Percentiles rank a stretch among this genome's conserved stretches.
Evolutionary conservation across 371 early-diverging fungal species (phyloP).

Genomic region (Syncephalis plumigaleata): DNA sequence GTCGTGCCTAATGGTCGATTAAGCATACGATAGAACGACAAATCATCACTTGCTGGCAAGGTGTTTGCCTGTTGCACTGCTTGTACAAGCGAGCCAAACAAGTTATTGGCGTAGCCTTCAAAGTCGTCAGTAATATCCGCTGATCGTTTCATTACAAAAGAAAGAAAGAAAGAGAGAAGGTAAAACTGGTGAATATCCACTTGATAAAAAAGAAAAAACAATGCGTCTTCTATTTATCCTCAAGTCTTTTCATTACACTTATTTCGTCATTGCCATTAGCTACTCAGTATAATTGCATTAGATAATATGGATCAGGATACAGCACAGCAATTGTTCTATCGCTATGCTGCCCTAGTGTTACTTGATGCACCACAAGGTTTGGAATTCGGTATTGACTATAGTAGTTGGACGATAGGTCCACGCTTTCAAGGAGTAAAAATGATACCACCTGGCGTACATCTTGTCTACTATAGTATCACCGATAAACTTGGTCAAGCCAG

Average conservation of each 20-base stretch:
- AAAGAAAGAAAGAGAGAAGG: no score
- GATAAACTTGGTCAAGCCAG: constrained; percentile 35
- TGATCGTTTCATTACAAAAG: no score
- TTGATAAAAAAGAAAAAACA: no score
- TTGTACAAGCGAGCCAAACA: constrained; percentile 35
- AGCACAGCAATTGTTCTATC: constrained; percentile 48
- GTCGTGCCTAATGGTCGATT: constrained; percentile 35
- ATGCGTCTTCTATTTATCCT: no score
- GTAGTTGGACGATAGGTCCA: constrained; percentile 81
- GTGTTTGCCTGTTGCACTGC: constrained; percentile 44
- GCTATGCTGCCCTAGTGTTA: constrained; percentile 62
- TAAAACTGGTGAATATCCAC: no score
- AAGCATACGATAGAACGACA: constrained; percentile 51
- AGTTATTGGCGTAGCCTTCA: constrained; percentile 27
- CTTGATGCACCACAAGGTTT: constrained; percentile 51
- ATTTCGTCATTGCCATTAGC: no score
- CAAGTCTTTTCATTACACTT: no score
- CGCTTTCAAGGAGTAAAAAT: constrained; percentile 82
- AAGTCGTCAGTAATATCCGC: constrained; percentile 19
- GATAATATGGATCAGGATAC: constrained; percentile 55
- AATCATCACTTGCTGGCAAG: constrained; percentile 33
- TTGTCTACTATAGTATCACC: constrained; percentile 50
- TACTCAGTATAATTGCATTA: no score
- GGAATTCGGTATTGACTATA: constrained; percentile 76
- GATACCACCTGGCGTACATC: constrained; percentile 89